These are phyloP conservation scores for Wolfiporia cocos DNA, from an alignment of 1,284 basidiomycete species.

Conservation along the genomic window DNA sequence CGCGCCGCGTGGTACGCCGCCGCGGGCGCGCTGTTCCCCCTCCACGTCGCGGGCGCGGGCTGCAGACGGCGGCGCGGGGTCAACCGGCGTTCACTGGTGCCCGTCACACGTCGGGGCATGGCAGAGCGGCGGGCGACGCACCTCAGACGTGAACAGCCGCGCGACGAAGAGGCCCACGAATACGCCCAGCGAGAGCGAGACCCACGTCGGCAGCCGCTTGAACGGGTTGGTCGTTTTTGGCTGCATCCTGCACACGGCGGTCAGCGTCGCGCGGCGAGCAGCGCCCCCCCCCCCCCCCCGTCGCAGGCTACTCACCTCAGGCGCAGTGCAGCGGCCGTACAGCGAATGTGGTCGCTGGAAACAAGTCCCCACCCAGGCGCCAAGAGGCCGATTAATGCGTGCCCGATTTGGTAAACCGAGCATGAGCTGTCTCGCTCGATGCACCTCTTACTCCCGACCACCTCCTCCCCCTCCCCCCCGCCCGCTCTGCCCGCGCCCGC, in stretches of 20 bases:
- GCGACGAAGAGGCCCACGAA: constrained; percentile 61
- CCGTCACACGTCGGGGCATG: too few relatives aligned
- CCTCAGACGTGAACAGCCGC: constrained; percentile 38
- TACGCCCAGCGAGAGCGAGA: constrained; percentile 59
- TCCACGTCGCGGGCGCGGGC: constrained; percentile 44
- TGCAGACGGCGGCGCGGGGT: constrained; percentile 10
- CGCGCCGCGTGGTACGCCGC: constrained; percentile 33
- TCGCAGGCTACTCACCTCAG: too few relatives aligned
- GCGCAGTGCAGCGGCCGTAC: too few relatives aligned
- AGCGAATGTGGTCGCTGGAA: too few relatives aligned
- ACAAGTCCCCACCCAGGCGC: too few relatives aligned
- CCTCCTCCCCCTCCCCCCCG: constrained; percentile 2
- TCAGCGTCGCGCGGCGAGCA: neutral
- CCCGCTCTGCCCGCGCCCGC: constrained; percentile 8
- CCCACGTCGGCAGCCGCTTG: constrained; percentile 26
- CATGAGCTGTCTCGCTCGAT: too few relatives aligned
- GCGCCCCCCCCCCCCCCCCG: too few relatives aligned
- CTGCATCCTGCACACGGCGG: constrained; percentile 20
- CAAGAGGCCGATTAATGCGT: too few relatives aligned
- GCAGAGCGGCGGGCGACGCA: constrained; percentile 11
- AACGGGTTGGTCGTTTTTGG: constrained; percentile 25
- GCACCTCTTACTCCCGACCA: constrained; percentile 5
- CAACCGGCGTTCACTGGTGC: too few relatives aligned
- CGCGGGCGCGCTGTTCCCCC: constrained; percentile 40
- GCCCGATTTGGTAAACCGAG: too few relatives aligned